Evolutionary conservation across 257 asterid genomes (phyloP).

Genomic region (Solanum raphanifolium): DNA sequence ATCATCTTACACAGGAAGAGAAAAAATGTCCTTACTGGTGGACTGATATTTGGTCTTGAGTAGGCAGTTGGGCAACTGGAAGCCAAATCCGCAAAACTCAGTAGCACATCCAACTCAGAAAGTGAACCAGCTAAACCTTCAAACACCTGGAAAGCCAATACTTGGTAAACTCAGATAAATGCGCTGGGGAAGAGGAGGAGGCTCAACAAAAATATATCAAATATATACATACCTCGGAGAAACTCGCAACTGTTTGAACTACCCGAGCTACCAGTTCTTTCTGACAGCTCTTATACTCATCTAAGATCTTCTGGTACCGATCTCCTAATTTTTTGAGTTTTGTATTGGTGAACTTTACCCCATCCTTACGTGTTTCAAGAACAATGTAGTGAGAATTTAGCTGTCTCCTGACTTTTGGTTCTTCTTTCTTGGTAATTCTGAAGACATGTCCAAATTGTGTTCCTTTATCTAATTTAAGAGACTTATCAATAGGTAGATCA

Average conservation of each 20-base stretch:
- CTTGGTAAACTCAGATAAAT: neutral
- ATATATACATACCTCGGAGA: slow-evolving; percentile 59
- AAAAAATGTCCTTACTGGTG: slow-evolving; percentile 42
- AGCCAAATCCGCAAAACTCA: slow-evolving; percentile 96
- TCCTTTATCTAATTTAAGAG: slow-evolving; percentile 83
- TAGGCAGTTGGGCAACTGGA: slow-evolving; percentile 76
- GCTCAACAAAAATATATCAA: neutral
- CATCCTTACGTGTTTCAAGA: slow-evolving; percentile 97
- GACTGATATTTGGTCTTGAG: slow-evolving; percentile 70
- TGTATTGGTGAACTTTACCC: slow-evolving; percentile 85
- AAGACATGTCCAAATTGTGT: slow-evolving; percentile 88
- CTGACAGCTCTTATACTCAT: slow-evolving; percentile 83
- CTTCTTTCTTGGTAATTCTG: slow-evolving; percentile 97
- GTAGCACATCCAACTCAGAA: slow-evolving; percentile 91
- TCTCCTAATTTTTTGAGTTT: slow-evolving; percentile 82
- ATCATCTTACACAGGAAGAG: neutral
- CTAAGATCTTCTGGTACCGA: slow-evolving; percentile 75
- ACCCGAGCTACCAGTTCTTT: slow-evolving; percentile 85
- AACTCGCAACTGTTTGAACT: slow-evolving; percentile 73
- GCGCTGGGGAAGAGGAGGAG: neutral
- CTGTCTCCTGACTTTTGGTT: slow-evolving; percentile 92
- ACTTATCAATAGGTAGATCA: slow-evolving; percentile 70
- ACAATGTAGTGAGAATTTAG: slow-evolving; percentile 75
- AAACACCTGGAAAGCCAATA: slow-evolving; percentile 49
- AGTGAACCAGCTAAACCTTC: slow-evolving; percentile 64